Conservation (phyloP, 495 filamentous ascomycete genomes). For the Aspergillus incahuasiensis region DNA sequence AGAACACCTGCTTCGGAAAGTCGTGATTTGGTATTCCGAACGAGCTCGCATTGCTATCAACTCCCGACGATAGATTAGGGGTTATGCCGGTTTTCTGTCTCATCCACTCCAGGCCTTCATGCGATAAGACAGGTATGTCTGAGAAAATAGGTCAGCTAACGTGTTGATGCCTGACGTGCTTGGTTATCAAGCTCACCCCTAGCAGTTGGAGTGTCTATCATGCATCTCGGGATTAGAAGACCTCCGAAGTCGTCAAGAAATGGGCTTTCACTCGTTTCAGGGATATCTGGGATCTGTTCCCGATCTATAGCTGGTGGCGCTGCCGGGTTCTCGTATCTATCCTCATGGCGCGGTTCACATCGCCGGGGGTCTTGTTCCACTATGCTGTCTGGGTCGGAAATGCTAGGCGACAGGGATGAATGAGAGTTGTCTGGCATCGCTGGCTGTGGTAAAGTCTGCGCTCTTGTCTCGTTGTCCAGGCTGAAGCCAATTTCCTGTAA, state of each 20-base stretch:
- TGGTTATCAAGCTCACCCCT: conserved; percentile 2
- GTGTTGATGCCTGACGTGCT: background rate
- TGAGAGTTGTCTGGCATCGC: background rate
- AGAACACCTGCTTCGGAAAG: conserved; percentile 10
- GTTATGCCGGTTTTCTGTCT: conserved; percentile 6
- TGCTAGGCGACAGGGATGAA: background rate
- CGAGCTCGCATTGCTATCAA: background rate
- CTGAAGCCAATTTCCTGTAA: conserved; percentile 5
- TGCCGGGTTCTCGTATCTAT: background rate
- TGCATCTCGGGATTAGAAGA: conserved; percentile 14
- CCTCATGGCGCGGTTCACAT: background rate
- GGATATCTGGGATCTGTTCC: background rate
- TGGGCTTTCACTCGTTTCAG: background rate
- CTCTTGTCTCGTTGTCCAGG: background rate
- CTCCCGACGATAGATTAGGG: background rate
- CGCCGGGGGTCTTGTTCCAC: background rate
- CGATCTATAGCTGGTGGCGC: background rate
- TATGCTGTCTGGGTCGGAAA: background rate
- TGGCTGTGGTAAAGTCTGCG: background rate
- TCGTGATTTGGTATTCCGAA: background rate
- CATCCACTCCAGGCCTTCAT: conserved; percentile 18
- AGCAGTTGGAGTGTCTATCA: conserved; percentile 4
- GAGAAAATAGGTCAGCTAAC: background rate
- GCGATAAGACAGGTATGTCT: conserved; percentile 14
- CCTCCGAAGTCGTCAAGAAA: conserved; percentile 1